Base-by-base conservation (phyloP, 148 eudicot species). In the Amaranthus cruentus region DNA sequence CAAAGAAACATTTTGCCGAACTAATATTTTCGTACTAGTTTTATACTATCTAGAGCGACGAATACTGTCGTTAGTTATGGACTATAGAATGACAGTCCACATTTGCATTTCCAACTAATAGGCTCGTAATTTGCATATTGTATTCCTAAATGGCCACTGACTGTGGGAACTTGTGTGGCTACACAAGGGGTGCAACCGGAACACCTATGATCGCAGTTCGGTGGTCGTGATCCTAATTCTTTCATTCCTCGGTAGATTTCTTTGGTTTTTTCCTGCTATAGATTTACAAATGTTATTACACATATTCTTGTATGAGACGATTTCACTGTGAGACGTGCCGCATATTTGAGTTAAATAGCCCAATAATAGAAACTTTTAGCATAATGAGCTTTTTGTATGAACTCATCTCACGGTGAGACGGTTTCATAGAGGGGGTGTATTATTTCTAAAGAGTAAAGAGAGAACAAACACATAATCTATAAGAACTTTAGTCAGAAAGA, bases 61-160 rank as follows among this genome's bases (percentile, higher is more conserved):
- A 12, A 56, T 57, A 64, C 48, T n/a, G 2, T 6, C 9, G 0
- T 49, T 38, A 55, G 55, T 82, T 59, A 89, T 4, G 98, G 98
- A 72, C 73, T 84, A 59, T 88, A 94, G 70, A 91, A 80, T 13
- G 88, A 73, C 50, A 81, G 87, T 8, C 98, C 98, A 72, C 98
- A 94, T 73, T 94, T 94, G 93, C 98, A 94, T 83, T 87, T 91
- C 98, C 98, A 94, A 3, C 90, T 89, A 72, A 89, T 91, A 4
- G 97, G 96, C 77, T 88, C 88, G 60, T 94, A 94, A 73, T 94
- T 94, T 7, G 98, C 81, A 66, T 87, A 91, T 61, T 89, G 91
- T 68, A 87, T 76, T 1, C 85, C 85, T 0, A 89, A 70, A 9
- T 47, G 78, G 21, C 72, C 63, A 0, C 79, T 79, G 13, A 78